These are phyloP conservation scores for Hypoxylon trugodes DNA, from an alignment of 495 filamentous ascomycete genomes.

Conservation along the genomic window DNA sequence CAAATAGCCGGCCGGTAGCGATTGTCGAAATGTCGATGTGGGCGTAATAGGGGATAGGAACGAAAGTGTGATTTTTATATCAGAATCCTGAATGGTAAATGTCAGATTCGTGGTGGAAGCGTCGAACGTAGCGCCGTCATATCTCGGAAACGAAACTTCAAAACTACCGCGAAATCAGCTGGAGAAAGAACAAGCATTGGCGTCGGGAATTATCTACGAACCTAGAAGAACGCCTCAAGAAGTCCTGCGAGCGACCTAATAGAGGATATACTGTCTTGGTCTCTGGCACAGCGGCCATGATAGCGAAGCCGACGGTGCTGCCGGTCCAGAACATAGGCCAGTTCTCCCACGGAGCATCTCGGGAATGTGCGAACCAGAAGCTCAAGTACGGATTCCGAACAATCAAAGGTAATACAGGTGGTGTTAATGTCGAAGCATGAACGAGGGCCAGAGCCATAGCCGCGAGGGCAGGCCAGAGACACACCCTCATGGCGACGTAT, in stretches of 20 bases:
- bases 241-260: slow-evolving; percentile 87
- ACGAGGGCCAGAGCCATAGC: slow-evolving; percentile 49
- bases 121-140: slow-evolving; percentile 84
- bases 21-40: slow-evolving; percentile 88
- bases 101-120: slow-evolving; percentile 93
- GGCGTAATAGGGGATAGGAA: slow-evolving; percentile 95
- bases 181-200: background rate
- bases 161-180: slow-evolving; percentile 51
- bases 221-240: slow-evolving; percentile 59
- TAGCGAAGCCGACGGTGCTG: slow-evolving; percentile 77
- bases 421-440: slow-evolving; percentile 65
- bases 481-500: slow-evolving; percentile 37
- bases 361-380: slow-evolving; percentile 82
- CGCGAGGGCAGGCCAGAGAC: slow-evolving; percentile 38
- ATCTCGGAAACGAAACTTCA: slow-evolving; percentile 73
- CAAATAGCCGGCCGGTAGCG: slow-evolving; percentile 87
- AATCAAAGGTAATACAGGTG: slow-evolving; percentile 85
- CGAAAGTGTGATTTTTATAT: slow-evolving; percentile 73
- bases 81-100: slow-evolving; percentile 70
- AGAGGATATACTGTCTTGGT: slow-evolving; percentile 82
- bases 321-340: slow-evolving; percentile 98
- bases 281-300: slow-evolving; percentile 79
- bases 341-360: slow-evolving; percentile 83
- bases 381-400: slow-evolving; percentile 94
- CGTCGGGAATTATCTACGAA: slow-evolving; percentile 45